phyloP scores from a whole-genome alignment of 164 flowering plant species.

The Stephania cephalantha region DNA sequence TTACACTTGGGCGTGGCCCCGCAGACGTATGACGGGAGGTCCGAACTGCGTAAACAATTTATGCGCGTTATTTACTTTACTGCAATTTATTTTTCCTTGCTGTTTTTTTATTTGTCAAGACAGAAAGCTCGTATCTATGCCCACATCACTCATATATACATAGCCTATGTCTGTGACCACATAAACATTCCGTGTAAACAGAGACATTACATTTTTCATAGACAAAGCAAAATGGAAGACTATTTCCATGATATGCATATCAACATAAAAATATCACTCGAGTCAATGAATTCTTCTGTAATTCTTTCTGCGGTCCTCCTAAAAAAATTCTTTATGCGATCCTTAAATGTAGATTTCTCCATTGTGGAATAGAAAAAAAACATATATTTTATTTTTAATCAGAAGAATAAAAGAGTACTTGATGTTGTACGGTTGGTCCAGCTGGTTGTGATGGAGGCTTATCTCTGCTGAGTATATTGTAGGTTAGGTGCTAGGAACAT shows the following conservation, averaged over 20 bases:
- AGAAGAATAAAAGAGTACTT: background rate
- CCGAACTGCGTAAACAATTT: too few relatives aligned
- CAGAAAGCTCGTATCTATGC: too few relatives aligned
- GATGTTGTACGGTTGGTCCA: slow-evolving; percentile 1
- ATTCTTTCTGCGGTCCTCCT: background rate
- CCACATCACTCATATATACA: too few relatives aligned
- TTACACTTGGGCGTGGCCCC: too few relatives aligned
- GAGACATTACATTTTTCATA: too few relatives aligned
- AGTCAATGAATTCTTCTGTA: background rate
- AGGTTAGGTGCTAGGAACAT: too few relatives aligned
- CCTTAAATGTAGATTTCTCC: background rate
- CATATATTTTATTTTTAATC: background rate
- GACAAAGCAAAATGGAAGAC: background rate
- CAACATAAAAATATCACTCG: background rate
- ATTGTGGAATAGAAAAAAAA: background rate
- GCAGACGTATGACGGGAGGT: too few relatives aligned
- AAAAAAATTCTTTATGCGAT: background rate
- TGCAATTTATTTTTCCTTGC: too few relatives aligned
- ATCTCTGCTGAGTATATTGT: background rate
- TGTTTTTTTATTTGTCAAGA: too few relatives aligned
- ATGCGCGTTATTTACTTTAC: too few relatives aligned
- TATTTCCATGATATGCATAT: background rate
- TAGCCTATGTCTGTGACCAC: too few relatives aligned
- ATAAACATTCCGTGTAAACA: too few relatives aligned
- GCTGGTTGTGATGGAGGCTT: slow-evolving; percentile 2